Base-by-base conservation (phyloP, 345 rosid genomes). In the Brassica carinata region DNA sequence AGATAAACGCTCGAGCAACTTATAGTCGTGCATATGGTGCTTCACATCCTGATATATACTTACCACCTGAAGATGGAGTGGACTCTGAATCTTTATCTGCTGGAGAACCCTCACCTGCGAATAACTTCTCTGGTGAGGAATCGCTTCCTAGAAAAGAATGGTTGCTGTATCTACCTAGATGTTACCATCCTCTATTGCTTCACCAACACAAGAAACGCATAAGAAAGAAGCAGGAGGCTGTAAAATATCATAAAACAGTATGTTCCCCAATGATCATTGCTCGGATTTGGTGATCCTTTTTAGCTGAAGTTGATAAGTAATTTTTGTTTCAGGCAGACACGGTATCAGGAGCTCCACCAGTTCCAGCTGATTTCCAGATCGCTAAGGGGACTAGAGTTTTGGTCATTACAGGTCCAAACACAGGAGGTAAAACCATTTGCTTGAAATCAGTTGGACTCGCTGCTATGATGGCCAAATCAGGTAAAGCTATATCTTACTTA, bases 391-490 rank as follows among this genome's bases (percentile, higher is more conserved):
- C 96, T 27, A 90, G 85, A 83, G 96, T 95, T 78, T 87, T 93
- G 77, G 85, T 93, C 70, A 88, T 95, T 75, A 95, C 98, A 17
- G 98, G 98, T 71, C 98, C 99, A n/a, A 95, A 93, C 78, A 95
- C 97, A 5, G 99, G 99, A 64, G 98, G 99, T 67, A 93, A 93
- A 89, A 95, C 98, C 57, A 89, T 89, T 68, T 90, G 93, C 89
- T 86, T 95, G 65, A 95, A 95, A 88, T 91, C 99, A 38, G 82
- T 91, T 81, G 99, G 96, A 85, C 89, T 95, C 86, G 96, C 94
- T 70, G 90, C 94, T 72, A 85, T 95, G 93, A 95, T 95, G 99
- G 97, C 96, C 72, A 93, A 91, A 87, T 88, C 97, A 84, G 99
- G 99, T 90, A 51, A 51, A 73, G 43, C 4, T 29, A 74, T 64